phyloP scores from a whole-genome alignment of 1,284 basidiomycete species.

The Cystobasidium slooffiae region DNA sequence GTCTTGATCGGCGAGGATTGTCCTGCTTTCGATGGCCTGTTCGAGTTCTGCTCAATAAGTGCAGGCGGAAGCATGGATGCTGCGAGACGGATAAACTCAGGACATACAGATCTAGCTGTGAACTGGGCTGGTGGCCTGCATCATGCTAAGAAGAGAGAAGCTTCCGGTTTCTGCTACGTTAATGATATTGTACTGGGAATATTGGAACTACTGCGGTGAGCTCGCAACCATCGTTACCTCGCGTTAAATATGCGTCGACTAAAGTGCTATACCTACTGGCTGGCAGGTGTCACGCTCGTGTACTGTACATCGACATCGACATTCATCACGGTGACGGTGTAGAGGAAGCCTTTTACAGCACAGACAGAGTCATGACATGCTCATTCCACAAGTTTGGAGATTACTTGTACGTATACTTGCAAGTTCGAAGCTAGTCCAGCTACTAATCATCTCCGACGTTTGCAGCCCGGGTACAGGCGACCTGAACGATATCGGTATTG shows the following conservation, averaged over 20 bases:
- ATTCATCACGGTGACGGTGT: constrained; percentile 98
- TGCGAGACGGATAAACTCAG: constrained; percentile 77
- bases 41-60: constrained; percentile 95
- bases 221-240: constrained; percentile 47
- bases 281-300: constrained; percentile 69
- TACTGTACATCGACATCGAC: constrained; percentile 97
- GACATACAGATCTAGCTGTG: constrained; percentile 86
- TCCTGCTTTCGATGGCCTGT: constrained; percentile 92
- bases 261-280: neutral
- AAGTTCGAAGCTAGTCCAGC: neutral
- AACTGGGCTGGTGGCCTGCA: constrained; percentile 98
- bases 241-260: neutral
- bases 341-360: constrained; percentile 98
- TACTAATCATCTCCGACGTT: neutral
- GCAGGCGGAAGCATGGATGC: constrained; percentile 93
- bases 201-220: constrained; percentile 78
- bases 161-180: constrained; percentile 95
- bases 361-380: constrained; percentile 93
- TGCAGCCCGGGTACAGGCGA: constrained; percentile 53
- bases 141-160: constrained; percentile 97
- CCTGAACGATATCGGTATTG: constrained; percentile 76
- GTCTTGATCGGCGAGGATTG: constrained; percentile 93
- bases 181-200: constrained; percentile 88
- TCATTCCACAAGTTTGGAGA: constrained; percentile 93
- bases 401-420: constrained; percentile 67